These are phyloP conservation scores for Cladosporium sphaerospermum DNA, from an alignment of 2,329 filamentous ascomycete species.

Conservation along the genomic window DNA sequence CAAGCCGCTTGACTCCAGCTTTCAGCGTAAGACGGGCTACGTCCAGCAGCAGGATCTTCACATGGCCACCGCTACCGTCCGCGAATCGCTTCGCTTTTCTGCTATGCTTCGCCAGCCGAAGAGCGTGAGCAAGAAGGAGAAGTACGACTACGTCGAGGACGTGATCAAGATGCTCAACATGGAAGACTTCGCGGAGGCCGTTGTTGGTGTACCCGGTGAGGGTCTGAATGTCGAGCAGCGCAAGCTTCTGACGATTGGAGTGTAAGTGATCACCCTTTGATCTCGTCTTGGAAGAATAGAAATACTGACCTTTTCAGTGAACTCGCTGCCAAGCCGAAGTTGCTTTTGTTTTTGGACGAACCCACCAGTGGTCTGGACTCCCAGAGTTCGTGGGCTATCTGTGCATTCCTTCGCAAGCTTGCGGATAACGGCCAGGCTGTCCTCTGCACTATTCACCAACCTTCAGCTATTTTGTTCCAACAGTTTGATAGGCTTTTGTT, in stretches of 20 bases:
- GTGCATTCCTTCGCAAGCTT: constrained; percentile 70
- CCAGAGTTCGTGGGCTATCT: constrained; percentile 71
- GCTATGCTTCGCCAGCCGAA: constrained; percentile 58
- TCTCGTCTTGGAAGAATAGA: neutral
- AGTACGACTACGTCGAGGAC: constrained; percentile 61
- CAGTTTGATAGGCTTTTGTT: constrained; percentile 80
- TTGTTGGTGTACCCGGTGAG: constrained; percentile 55
- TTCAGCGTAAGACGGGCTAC: constrained; percentile 59
- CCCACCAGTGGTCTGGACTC: constrained; percentile 69
- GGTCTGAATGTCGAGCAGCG: constrained; percentile 61
- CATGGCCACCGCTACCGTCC: constrained; percentile 55
- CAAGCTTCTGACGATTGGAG: constrained; percentile 58
- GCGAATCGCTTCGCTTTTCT: constrained; percentile 60
- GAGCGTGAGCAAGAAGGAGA: constrained; percentile 52
- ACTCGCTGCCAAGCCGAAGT: constrained; percentile 59
- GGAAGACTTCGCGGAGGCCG: constrained; percentile 59
- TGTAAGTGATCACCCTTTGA: constrained; percentile 28
- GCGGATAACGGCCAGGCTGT: constrained; percentile 78
- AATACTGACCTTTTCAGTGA: constrained; percentile 29
- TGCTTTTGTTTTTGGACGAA: constrained; percentile 73
- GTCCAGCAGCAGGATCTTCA: constrained; percentile 62
- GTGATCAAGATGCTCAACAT: constrained; percentile 59
- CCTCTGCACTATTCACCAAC: constrained; percentile 86
- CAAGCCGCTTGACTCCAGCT: constrained; percentile 45
- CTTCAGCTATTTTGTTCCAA: constrained; percentile 80